Percentiles rank a stretch among this genome's conserved stretches.
Evolutionary conservation across 2,329 filamentous ascomycete genomes (phyloP).

Genomic region (Penicillium palitans): DNA sequence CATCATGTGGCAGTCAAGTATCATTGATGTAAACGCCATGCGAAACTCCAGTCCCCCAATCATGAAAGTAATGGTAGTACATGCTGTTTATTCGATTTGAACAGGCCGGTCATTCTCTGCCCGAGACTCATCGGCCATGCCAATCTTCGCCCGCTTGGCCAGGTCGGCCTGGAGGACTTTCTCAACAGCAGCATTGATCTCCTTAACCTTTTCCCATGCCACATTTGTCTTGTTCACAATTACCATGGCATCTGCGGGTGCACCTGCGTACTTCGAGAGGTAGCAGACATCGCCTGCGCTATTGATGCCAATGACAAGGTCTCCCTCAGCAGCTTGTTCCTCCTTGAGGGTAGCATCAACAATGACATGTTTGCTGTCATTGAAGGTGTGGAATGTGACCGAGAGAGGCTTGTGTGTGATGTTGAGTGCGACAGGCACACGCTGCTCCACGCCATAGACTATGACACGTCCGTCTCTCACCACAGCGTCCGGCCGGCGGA

Average conservation of each 20-base stretch:
- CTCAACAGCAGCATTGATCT: constrained; percentile 73
- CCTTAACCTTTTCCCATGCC: constrained; percentile 76
- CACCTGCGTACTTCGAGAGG: constrained; percentile 85
- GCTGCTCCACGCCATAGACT: constrained; percentile 78
- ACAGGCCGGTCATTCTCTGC: constrained; percentile 77
- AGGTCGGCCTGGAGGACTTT: constrained; percentile 73
- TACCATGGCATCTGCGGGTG: constrained; percentile 74
- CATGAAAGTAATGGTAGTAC: constrained; percentile 27
- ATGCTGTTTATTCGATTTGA: constrained; percentile 14
- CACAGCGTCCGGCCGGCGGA: constrained; percentile 83
- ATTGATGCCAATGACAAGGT: constrained; percentile 79
- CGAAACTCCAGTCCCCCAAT: constrained; percentile 25
- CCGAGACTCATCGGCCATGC: constrained; percentile 79
- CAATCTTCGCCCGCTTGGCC: constrained; percentile 60
- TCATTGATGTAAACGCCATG: constrained; percentile 12
- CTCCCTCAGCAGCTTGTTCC: constrained; percentile 63
- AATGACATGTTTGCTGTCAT: constrained; percentile 46
- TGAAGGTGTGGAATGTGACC: constrained; percentile 82
- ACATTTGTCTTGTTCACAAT: constrained; percentile 74
- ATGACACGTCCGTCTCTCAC: constrained; percentile 83
- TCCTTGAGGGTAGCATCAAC: constrained; percentile 49
- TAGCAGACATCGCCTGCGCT: constrained; percentile 87
- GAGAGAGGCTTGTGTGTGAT: constrained; percentile 92
- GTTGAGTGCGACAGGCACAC: constrained; percentile 85
- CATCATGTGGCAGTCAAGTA: not conserved